phyloP scores from a whole-genome alignment of 805 yeast species.

The Huiozyma naganishii region DNA sequence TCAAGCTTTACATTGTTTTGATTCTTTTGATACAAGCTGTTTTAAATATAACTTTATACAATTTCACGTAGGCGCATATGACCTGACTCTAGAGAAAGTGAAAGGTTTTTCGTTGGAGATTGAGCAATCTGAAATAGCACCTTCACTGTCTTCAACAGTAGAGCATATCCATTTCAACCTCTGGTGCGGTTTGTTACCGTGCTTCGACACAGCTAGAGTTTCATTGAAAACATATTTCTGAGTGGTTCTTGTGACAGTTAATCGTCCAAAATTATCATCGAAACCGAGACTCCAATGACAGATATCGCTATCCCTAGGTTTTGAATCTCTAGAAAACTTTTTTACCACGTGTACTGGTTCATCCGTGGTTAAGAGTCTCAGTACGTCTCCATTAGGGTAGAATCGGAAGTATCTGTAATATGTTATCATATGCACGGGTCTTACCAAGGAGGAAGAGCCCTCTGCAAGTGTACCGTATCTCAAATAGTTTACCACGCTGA shows the following conservation, averaged over 20 bases:
- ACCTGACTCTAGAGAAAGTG: constrained; percentile 55
- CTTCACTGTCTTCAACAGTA: constrained; percentile 46
- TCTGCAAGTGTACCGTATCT: constrained; percentile 72
- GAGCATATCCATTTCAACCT: constrained; percentile 64
- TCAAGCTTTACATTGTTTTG: not conserved
- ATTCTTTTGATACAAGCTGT: too few species aligned
- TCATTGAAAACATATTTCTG: constrained; percentile 54
- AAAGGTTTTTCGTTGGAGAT: constrained; percentile 69
- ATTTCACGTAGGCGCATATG: constrained; percentile 10
- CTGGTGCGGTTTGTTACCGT: constrained; percentile 56
- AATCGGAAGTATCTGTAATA: constrained; percentile 81
- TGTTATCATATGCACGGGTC: constrained; percentile 75
- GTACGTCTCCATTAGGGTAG: constrained; percentile 64
- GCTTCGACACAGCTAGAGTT: constrained; percentile 44
- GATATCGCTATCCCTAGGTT: constrained; percentile 29
- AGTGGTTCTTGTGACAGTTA: constrained; percentile 48
- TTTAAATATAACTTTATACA: too few species aligned
- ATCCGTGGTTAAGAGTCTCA: constrained; percentile 56
- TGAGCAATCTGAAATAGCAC: constrained; percentile 44
- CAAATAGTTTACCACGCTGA: constrained; percentile 73
- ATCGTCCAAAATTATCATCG: constrained; percentile 39
- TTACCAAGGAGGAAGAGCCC: constrained; percentile 53
- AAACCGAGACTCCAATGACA: constrained; percentile 52
- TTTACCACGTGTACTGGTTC: constrained; percentile 66
- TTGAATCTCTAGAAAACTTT: constrained; percentile 30